These are phyloP conservation scores for Penicillium aurantiogriseum DNA, from an alignment of 2,329 filamentous ascomycete genomes.

Conservation along the genomic window DNA sequence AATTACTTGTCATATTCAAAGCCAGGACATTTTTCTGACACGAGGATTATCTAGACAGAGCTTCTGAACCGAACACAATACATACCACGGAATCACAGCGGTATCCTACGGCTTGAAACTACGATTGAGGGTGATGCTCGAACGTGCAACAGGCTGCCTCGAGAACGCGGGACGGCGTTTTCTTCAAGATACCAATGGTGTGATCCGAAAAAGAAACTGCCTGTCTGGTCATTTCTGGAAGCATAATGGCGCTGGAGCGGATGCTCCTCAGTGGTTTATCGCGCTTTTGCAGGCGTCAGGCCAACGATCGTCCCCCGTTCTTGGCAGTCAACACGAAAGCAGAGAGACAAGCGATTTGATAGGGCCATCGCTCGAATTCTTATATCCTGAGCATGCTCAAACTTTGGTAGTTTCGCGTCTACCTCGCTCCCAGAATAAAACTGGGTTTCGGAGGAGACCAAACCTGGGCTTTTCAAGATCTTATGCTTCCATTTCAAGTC, in stretches of 20 bases:
- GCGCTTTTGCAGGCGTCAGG: constrained; percentile 28
- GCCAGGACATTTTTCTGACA: constrained; percentile 5
- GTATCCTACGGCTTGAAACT: constrained; percentile 28
- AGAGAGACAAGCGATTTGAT: constrained; percentile 19
- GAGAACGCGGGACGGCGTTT: constrained; percentile 51
- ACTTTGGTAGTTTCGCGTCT: constrained; percentile 23
- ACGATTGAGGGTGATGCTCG: constrained; percentile 49
- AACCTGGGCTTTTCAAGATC: constrained; percentile 24
- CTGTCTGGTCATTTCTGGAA: constrained; percentile 40
- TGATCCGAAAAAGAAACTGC: constrained; percentile 38
- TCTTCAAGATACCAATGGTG: constrained; percentile 40
- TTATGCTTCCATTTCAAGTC: constrained; percentile 26
- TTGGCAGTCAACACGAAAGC: constrained; percentile 10
- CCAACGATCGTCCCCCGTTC: constrained; percentile 18
- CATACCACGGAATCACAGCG: constrained; percentile 18
- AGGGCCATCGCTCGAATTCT: constrained; percentile 38
- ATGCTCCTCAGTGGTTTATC: constrained; percentile 37
- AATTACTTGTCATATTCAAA: background rate
- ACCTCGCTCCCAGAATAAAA: constrained; percentile 24
- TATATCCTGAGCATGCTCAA: constrained; percentile 39
- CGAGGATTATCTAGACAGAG: background rate
- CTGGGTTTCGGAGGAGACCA: constrained; percentile 26
- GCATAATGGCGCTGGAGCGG: constrained; percentile 29
- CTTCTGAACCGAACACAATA: constrained; percentile 29
- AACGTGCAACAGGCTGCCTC: constrained; percentile 51